These are phyloP conservation scores for Reticulascus tulasneorum DNA, from an alignment of 2,329 filamentous ascomycete species.

Conservation along the genomic window DNA sequence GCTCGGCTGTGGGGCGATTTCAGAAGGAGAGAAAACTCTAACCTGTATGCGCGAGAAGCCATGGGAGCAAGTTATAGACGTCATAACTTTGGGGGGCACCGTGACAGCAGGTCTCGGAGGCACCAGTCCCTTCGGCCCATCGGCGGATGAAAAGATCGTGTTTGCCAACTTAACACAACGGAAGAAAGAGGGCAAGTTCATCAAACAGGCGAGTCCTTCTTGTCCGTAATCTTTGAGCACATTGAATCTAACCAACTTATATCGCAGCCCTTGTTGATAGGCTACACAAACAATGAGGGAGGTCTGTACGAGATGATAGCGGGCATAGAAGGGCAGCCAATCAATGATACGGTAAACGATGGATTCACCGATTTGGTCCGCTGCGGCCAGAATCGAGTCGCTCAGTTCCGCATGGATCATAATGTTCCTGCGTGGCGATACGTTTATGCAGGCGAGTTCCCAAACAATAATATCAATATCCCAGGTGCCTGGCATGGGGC, in stretches of 20 bases:
- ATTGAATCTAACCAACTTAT: no score
- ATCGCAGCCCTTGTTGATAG: no score
- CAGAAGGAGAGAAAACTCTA: conserved; percentile 21
- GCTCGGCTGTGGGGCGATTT: conserved; percentile 24
- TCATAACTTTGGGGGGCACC: conserved; percentile 27
- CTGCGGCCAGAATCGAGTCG: conserved; percentile 21
- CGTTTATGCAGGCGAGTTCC: conserved; percentile 31
- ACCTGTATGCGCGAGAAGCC: conserved; percentile 31
- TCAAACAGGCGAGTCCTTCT: conserved; percentile 15
- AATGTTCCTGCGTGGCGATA: conserved; percentile 36
- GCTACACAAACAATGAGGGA: conserved; percentile 28
- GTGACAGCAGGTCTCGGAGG: conserved; percentile 28
- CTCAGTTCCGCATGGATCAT: no score
- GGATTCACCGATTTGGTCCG: no score
- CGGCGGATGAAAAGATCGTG: conserved; percentile 33
- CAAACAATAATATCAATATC: conserved; percentile 23
- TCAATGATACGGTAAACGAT: conserved; percentile 19
- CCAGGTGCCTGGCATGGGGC: conserved; percentile 28
- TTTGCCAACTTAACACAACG: conserved; percentile 34
- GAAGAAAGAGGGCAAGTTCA: conserved; percentile 31
- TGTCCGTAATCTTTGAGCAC: no score
- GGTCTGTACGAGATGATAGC: conserved; percentile 23
- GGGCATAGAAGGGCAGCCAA: no score
- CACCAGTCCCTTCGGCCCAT: conserved; percentile 37
- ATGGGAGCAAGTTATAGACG: conserved; percentile 33